Evolutionary conservation across 306 rosid species (phyloP).

Genomic region (Gynostemma pentaphyllum): DNA sequence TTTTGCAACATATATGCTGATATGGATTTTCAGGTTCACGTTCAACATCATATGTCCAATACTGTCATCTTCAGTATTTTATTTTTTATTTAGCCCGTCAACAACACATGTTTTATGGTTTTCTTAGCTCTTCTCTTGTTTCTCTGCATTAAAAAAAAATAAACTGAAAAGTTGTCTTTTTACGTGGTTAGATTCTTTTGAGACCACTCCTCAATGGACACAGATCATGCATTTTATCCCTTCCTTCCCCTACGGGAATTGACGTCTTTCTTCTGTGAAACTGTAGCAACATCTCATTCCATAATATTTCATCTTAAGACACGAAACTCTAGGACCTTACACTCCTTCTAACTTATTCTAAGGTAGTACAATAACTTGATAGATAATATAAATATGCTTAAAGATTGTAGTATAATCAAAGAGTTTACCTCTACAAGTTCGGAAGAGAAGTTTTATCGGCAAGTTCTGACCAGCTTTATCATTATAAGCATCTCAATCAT

Average conservation of each 20-base stretch:
- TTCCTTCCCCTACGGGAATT: not conserved
- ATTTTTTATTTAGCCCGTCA: not conserved
- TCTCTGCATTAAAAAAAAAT: not conserved
- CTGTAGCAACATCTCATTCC: not conserved
- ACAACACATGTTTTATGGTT: not conserved
- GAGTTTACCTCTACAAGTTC: not conserved
- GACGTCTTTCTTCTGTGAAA: not conserved
- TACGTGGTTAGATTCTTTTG: not conserved
- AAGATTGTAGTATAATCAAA: not conserved
- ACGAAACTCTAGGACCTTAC: not conserved
- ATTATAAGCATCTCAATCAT: not conserved
- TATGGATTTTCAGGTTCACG: conserved; percentile 63
- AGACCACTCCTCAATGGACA: not conserved
- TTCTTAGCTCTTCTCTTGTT: not conserved
- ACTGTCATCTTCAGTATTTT: not conserved
- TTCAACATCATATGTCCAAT: not conserved
- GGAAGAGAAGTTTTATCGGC: not conserved
- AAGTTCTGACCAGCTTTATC: not conserved
- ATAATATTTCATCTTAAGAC: not conserved
- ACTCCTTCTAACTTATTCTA: not conserved
- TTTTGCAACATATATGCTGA: conserved; percentile 74
- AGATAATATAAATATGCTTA: not conserved
- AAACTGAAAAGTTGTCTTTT: not conserved
- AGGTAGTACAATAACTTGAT: not conserved
- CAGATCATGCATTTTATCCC: not conserved